Base-by-base conservation (phyloP, 2,329 filamentous ascomycete species). In the Cercospora janseana region DNA sequence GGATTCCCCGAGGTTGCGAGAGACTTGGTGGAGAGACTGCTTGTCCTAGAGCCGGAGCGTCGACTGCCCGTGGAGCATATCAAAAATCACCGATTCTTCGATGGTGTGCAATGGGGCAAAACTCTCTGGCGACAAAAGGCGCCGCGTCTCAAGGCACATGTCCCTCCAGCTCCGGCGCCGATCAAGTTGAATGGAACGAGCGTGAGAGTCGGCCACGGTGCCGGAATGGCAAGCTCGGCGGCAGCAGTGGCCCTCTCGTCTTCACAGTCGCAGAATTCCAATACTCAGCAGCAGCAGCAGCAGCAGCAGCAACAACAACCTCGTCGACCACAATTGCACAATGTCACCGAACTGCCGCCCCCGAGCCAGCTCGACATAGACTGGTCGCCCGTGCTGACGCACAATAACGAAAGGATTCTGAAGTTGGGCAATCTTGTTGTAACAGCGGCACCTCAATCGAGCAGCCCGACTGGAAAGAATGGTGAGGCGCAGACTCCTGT, bases 291-390 rank as follows among this genome's bases (percentile, higher is more conserved):
- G 28, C 52, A 41, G n/a, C n/a, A n/a, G 29, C 23, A 47, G 23
- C 48, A 51, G 42, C 49, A 42, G 26, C 23, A 47, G 31, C 49
- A 52, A 41, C 28, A 38, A 12, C 57, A 12, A 45, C 41, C 49
- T 40, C 47, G 58, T 46, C 63, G 89, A 48, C 79, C 81, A 7
- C 86, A 90, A 24, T 79, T 87, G 2, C 79, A 90, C 54, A 83
- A 96, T 53, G 94, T 98, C 54, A 97, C 93, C 1, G 93, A 98
- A 69, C 78, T 98, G 7, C 90, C 93, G 12, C 92, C 93, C n/a
- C 93, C 93, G 0, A 95, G 88, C 43, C 93, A 97, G 68, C 76
- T 98, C 20, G 93, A 98, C 65, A 95, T 98, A 50, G 93, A 98
- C 70, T 98, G 93, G 93, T 96, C 92, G 0, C 93, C 93, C 1